Conservation (phyloP, 2,329 filamentous ascomycete genomes). For the Chalaropsis thielavioides region DNA sequence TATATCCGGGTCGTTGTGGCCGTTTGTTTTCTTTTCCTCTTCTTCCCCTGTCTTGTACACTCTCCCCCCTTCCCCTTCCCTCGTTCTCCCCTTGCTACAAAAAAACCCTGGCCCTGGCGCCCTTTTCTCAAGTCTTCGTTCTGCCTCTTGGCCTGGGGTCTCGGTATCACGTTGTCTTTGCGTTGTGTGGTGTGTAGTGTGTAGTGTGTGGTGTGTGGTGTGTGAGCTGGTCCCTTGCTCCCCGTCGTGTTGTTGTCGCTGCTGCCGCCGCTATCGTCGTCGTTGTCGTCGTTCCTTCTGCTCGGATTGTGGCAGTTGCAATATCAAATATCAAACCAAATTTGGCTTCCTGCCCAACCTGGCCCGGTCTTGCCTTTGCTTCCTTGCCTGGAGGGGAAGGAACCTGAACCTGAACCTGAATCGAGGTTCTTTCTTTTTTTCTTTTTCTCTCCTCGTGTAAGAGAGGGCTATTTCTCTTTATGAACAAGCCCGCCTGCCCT, state of each 20-base stretch:
- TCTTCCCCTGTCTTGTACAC: neutral
- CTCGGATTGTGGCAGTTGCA: neutral
- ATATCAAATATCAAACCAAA: neutral
- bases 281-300: neutral
- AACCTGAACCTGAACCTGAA: neutral
- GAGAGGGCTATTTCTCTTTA: neutral
- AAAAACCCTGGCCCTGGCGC: neutral
- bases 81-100: neutral
- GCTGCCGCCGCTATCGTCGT: neutral
- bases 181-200: no score
- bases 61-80: neutral
- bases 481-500: neutral
- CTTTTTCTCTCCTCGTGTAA: neutral
- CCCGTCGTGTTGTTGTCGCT: neutral
- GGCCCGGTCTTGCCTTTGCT: neutral
- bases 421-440: neutral
- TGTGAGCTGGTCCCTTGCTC: neutral
- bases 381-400: neutral
- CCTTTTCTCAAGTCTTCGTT: neutral
- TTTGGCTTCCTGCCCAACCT: neutral
- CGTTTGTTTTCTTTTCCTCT: neutral
- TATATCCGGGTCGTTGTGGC: neutral
- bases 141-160: neutral
- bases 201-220: no score
- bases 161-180: neutral